Conservation (phyloP, 2,329 filamentous ascomycete genomes). For the Colletotrichum acutatum region DNA sequence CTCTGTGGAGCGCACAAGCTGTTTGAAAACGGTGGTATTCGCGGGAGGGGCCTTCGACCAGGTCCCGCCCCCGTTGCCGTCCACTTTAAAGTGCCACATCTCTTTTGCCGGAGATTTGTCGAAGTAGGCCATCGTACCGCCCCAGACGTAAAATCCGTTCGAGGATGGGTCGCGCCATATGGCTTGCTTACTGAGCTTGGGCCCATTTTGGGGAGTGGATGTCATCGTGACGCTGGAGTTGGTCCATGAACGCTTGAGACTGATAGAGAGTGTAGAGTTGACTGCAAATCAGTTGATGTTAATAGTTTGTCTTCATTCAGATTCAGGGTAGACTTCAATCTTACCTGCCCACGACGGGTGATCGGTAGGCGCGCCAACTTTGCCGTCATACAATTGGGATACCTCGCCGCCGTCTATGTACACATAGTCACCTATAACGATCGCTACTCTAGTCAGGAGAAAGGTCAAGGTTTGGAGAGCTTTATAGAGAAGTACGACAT, state of each 20-base stretch:
- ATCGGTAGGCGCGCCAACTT: conserved; percentile 28
- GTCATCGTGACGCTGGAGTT: conserved; percentile 44
- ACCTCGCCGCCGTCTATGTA: conserved; percentile 53
- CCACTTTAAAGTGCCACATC: too few relatives aligned
- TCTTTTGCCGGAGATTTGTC: conserved; percentile 24
- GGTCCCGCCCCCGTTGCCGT: too few relatives aligned
- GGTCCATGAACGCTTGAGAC: conserved; percentile 47
- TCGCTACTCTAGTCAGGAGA: conserved; percentile 35
- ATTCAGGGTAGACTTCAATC: conserved; percentile 2
- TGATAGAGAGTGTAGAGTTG: conserved; percentile 47
- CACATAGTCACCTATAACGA: conserved; percentile 48
- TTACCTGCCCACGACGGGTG: conserved; percentile 40
- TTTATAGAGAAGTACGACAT: neutral
- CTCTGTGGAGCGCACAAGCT: conserved; percentile 46
- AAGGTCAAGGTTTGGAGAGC: neutral
- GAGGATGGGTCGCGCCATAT: conserved; percentile 46
- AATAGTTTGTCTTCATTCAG: too few relatives aligned
- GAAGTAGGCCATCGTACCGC: conserved; percentile 41
- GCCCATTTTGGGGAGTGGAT: conserved; percentile 43
- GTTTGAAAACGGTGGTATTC: conserved; percentile 45
- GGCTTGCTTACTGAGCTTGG: conserved; percentile 44
- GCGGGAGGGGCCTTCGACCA: too few relatives aligned
- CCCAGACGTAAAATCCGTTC: conserved; percentile 48
- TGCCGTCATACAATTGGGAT: conserved; percentile 41
- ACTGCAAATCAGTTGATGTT: conserved; percentile 36